Evolutionary conservation across 345 rosid species (phyloP), one percentile per base, ranked within the genome.

Genomic region (Pistacia integerrima): DNA sequence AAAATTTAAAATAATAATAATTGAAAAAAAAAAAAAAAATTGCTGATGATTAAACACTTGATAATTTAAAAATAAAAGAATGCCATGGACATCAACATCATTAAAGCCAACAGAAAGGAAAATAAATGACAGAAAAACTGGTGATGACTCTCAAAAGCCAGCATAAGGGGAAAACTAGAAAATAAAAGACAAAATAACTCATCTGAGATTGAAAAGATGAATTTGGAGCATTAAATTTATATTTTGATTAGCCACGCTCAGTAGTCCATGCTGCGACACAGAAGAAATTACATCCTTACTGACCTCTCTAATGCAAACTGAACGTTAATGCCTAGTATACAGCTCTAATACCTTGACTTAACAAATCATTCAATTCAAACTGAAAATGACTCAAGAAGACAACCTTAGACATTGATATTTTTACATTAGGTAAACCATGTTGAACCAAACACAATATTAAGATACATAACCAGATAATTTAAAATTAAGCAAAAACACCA

Each of bases 351-450:
- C 11, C 67, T 17, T 17, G 18, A 64, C 4, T 64, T 64, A 64
- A n/a, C 25, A 64, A 16, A 64, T 64, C 22, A 64, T 16, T 6
- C 48, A 41, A 35, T 48, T 64, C 9, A 41, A 41, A 41, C 46
- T 64, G 67, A 64, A 64, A 64, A 36, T 64, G 48, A 35, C 67
- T 33, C 48, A 64, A 64, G 67, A 17, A 64, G n/a, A 35, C 36
- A 44, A 44, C 46, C 22, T 41, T 41, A 41, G 46, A 41, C 46
- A 41, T 41, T 41, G 46, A 41, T 41, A 41, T 41, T 41, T 41
- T 41, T 6, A 41, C 46, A 41, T 8, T 41, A 41, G 46, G 46
- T 41, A 41, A 41, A 7, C 46, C 46, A 41, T 6, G 9, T 41
- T 41, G 9, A 41, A 41, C 46, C 46, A 41, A 41, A 41, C 8